phyloP scores from a whole-genome alignment of 2,329 filamentous ascomycete genomes.

The Fusarium ambrosium region DNA sequence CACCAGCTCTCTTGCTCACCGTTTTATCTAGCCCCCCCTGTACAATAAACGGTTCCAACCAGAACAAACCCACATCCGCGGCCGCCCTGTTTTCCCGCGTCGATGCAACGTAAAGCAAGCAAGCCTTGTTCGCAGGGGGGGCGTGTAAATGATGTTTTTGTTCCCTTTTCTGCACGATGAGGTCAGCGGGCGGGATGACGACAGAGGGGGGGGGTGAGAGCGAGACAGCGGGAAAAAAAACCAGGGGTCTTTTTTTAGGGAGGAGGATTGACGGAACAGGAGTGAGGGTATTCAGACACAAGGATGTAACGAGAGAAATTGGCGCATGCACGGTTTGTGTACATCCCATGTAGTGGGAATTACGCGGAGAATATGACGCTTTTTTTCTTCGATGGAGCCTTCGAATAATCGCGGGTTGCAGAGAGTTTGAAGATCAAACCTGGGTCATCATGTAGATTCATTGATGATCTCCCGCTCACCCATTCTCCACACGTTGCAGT shows the following conservation, averaged over 20 bases:
- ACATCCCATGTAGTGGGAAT: conserved; percentile 9
- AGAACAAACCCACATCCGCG: conserved; percentile 24
- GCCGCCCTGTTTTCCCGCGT: conserved; percentile 37
- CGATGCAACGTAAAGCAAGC: conserved; percentile 2
- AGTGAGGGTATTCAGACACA: conserved; percentile 2
- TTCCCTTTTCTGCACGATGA: conserved; percentile 44
- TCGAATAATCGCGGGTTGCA: not conserved
- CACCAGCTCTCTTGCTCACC: not conserved
- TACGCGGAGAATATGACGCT: conserved; percentile 8
- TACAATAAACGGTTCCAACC: conserved; percentile 13
- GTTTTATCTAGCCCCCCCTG: conserved; percentile 10
- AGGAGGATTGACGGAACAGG: no score
- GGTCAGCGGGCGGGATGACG: conserved; percentile 49
- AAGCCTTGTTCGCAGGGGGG: not conserved
- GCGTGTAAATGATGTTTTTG: conserved; percentile 5
- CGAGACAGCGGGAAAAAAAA: not conserved
- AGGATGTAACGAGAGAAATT: conserved; percentile 20
- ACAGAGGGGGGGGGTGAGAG: conserved; percentile 16
- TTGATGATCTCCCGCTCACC: conserved; percentile 42
- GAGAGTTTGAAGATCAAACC: conserved; percentile 27
- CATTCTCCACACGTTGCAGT: conserved; percentile 28
- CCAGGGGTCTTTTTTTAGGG: not conserved
- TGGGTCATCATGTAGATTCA: conserved; percentile 19
- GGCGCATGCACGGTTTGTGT: conserved; percentile 10
- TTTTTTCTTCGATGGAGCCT: not conserved